Percentiles rank a stretch among this genome's conserved stretches.
These are phyloP conservation scores for Diplodia intermedia DNA, from an alignment of 2,329 filamentous ascomycete genomes.

Conservation along the genomic window DNA sequence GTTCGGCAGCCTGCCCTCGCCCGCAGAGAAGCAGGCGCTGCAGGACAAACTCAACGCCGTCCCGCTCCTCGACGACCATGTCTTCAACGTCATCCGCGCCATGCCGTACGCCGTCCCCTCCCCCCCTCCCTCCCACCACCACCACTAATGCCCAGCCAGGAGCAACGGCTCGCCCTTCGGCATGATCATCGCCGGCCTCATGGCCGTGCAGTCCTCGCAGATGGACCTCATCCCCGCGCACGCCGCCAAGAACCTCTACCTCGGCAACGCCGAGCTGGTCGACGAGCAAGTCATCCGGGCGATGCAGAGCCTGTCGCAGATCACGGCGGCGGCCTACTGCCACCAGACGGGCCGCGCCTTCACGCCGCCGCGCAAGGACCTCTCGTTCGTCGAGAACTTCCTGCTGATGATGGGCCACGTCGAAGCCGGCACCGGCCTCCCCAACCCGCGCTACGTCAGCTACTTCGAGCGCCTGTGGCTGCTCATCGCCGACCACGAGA, in stretches of 20 bases:
- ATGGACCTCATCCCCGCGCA: conserved; percentile 25
- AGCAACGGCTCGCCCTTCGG: conserved; percentile 48
- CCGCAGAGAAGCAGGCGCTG: conserved; percentile 53
- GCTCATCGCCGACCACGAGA: conserved; percentile 65
- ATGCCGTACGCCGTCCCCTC: conserved; percentile 44
- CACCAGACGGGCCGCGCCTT: conserved; percentile 61
- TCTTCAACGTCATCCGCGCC: conserved; percentile 48
- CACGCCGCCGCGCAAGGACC: conserved; percentile 54
- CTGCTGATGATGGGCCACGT: conserved; percentile 62
- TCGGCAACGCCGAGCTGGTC: conserved; percentile 52
- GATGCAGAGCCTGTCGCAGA: background rate
- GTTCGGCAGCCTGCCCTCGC: conserved; percentile 59
- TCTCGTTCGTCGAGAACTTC: conserved; percentile 61
- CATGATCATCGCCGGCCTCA: conserved; percentile 50
- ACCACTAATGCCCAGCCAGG: no score
- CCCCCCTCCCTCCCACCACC: background rate
- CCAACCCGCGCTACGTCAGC: conserved; percentile 59
- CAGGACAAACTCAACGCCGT: conserved; percentile 37
- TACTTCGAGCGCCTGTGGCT: conserved; percentile 63
- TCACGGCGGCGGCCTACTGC: conserved; percentile 59
- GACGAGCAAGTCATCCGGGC: conserved; percentile 60
- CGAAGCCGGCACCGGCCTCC: conserved; percentile 55
- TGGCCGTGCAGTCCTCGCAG: conserved; percentile 46
- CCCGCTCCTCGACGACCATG: conserved; percentile 33
- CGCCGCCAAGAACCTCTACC: conserved; percentile 54